A percentile compares a stretch with the other conserved stretches of the same genome.
These are phyloP conservation scores for Camelina hispida DNA, from an alignment of 345 rosid species.

Conservation along the genomic window DNA sequence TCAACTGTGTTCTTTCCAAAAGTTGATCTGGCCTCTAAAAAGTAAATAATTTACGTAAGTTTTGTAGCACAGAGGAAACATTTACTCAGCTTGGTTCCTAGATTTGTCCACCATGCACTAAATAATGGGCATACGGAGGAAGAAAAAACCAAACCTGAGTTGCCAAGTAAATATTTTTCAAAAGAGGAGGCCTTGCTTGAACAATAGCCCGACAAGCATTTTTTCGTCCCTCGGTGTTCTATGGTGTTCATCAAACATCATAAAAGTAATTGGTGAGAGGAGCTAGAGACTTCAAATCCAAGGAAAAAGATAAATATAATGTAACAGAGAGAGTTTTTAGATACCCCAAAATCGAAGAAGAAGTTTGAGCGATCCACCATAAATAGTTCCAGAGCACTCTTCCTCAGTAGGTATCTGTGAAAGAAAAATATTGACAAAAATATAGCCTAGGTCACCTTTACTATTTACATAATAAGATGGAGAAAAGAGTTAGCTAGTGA, in stretches of 20 bases:
- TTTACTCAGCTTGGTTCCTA: slow-evolving; percentile 16
- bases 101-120: slow-evolving; percentile 1
- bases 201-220: slow-evolving; percentile 84
- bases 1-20: slow-evolving; percentile 79
- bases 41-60: slow-evolving; percentile 25
- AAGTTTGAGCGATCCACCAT: slow-evolving; percentile 94
- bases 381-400: slow-evolving; percentile 93
- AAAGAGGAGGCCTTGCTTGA: slow-evolving; percentile 81
- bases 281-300: neutral
- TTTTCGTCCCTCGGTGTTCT: slow-evolving; percentile 82
- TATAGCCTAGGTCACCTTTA: neutral
- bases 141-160: slow-evolving; percentile 68
- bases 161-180: slow-evolving; percentile 77
- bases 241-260: slow-evolving; percentile 35
- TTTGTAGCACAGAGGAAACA: slow-evolving; percentile 18
- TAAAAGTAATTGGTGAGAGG: neutral
- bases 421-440: neutral
- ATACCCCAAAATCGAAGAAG: slow-evolving; percentile 97
- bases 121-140: neutral
- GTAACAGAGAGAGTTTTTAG: slow-evolving; percentile 9
- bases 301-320: neutral
- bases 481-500: slow-evolving; percentile 13
- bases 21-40: slow-evolving; percentile 91
- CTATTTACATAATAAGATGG: neutral
- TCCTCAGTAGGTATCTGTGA: slow-evolving; percentile 78